A percentile compares a stretch with the other conserved stretches of the same genome.
These are phyloP conservation scores for Aspergillus indologenus DNA, from an alignment of 495 filamentous ascomycete genomes.

Conservation along the genomic window DNA sequence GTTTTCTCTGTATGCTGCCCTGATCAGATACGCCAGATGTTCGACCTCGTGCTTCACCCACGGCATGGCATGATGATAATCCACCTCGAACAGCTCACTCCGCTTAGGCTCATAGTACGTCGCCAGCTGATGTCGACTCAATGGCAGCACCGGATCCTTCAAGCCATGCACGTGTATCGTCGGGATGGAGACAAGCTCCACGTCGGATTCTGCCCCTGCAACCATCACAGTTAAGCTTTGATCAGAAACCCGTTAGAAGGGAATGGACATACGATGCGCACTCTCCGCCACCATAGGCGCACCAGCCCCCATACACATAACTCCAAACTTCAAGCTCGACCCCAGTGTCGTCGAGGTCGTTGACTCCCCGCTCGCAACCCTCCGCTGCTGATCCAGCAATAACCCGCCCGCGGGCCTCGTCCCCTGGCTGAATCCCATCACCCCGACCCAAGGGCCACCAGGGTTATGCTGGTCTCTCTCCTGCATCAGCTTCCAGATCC, in stretches of 20 bases:
- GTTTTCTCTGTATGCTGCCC: neutral
- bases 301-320: conserved; percentile 34
- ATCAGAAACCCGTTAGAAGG: neutral
- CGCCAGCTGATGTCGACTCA: conserved; percentile 5
- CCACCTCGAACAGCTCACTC: conserved; percentile 3
- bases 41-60: conserved; percentile 10
- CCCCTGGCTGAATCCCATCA: conserved; percentile 55
- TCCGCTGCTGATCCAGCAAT: conserved; percentile 51
- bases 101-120: conserved; percentile 1
- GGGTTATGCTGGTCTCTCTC: conserved; percentile 41
- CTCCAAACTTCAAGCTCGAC: conserved; percentile 23
- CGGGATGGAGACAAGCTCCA: conserved; percentile 32
- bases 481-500: conserved; percentile 26
- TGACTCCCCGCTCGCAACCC: conserved; percentile 11
- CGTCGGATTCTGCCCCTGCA: neutral
- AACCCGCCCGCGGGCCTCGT: conserved; percentile 55
- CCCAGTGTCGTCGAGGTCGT: too few species aligned
- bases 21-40: neutral
- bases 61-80: conserved; percentile 14
- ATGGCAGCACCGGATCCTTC: conserved; percentile 4
- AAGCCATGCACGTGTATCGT: conserved; percentile 28
- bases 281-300: conserved; percentile 24
- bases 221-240: neutral
- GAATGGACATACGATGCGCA: conserved; percentile 15
- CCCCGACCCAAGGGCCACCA: conserved; percentile 53